Evolutionary conservation across 768 basidiomycete genomes (phyloP).

Genomic region (Boletus sp.): DNA sequence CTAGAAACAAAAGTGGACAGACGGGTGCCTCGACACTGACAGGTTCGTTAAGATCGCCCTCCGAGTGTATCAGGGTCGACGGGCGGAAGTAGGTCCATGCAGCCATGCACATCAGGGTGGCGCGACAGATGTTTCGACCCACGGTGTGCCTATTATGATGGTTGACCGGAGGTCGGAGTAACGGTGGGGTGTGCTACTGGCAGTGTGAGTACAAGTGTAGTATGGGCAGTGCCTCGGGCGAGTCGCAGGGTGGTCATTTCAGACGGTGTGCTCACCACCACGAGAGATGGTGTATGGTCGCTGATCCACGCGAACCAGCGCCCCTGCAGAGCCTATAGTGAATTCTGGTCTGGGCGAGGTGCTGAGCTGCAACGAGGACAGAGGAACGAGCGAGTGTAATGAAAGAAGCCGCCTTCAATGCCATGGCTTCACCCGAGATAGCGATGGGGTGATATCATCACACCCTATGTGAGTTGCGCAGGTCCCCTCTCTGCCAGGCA

Average conservation of each 20-base stretch:
- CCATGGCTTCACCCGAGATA: not conserved
- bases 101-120: not conserved
- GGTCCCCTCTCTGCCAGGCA: conserved; percentile 6
- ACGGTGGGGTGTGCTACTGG: not conserved
- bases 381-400: not conserved
- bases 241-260: not conserved
- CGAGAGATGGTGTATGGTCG: not conserved
- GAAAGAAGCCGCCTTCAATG: not conserved
- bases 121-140: not conserved
- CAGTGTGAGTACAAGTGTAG: not conserved
- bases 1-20: not conserved
- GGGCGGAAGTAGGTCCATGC: not conserved
- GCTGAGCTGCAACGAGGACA: conserved; percentile 5
- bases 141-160: not conserved
- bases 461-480: not conserved
- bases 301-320: conserved; percentile 16
- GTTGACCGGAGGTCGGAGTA: not conserved
- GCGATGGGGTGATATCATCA: conserved; percentile 3
- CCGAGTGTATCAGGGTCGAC: conserved; percentile 5
- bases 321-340: conserved; percentile 2
- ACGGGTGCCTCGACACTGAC: not conserved
- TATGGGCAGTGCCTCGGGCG: conserved; percentile 6
- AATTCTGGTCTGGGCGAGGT: not conserved
- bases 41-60: not conserved
- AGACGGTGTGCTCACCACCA: not conserved